Evolutionary conservation across 2,329 filamentous ascomycete genomes (phyloP), one percentile per base, ranked within the genome.

Genomic region (Penicillium sp.): DNA sequence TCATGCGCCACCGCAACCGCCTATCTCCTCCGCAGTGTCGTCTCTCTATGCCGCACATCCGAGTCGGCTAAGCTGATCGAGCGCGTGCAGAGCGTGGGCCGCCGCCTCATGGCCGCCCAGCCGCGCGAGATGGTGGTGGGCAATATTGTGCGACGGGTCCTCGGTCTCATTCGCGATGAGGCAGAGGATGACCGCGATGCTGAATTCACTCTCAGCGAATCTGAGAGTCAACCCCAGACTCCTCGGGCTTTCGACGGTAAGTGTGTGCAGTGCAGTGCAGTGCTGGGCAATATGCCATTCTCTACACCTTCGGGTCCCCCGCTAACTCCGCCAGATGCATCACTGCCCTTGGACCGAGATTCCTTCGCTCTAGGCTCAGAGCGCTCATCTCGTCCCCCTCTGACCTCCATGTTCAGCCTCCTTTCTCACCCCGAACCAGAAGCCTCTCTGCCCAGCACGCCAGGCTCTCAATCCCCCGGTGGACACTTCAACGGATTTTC

Each of bases 1-100:
- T 86, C 90, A 72, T 97, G 92, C 76, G 94, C 94, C 53, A 86
- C 94, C 55, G 92, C 92, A 57, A 97, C 93, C 2, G 90, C 92
- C 19, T 89, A 95, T 66, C 86, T 97, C 24, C 86, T 99, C 39
- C 84, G 92, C 48, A 89, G 91, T 57, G 90, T 97, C 19, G 90
- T 99, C 48, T 90, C 90, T 29, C 87, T 87, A 60, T 89, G 89
- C 64, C 90, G 88, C 71, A 92, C 88, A 77, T 82, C 83, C 57
- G 89, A 93, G 71, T 87, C 92, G 43, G 84, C 86, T 46, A 86
- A 88, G 66, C 85, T 99, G 47, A 85, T 97, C 55, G 84, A 88
- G 64, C 87, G 90, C 61, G 87, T 99, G 58, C 87, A 90, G 61
- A 83, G 87, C 55, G 87, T 93, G 21, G 94, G 94, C 52, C 83